A percentile compares a stretch with the other conserved stretches of the same genome.
phyloP scores from a whole-genome alignment of 495 filamentous ascomycete genomes.

The Wilcoxina mikolae region DNA sequence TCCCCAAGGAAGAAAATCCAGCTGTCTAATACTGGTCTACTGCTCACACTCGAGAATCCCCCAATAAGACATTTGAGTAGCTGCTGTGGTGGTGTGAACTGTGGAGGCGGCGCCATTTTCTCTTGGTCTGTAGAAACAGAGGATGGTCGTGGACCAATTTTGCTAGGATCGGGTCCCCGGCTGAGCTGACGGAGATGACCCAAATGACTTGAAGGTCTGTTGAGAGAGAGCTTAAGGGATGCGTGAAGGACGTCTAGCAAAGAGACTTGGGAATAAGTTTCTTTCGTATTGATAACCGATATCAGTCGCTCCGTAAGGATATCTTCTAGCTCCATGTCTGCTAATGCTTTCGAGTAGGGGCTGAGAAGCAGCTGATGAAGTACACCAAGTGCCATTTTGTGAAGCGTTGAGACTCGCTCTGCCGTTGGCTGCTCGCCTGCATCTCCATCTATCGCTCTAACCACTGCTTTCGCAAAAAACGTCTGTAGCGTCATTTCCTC shows the following conservation, averaged over 20 bases:
- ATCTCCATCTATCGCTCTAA: constrained; percentile 41
- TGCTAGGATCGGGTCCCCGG: constrained; percentile 21
- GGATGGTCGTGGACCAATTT: constrained; percentile 26
- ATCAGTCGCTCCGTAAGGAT: constrained; percentile 55
- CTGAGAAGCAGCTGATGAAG: constrained; percentile 63
- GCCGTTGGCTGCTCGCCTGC: constrained; percentile 29
- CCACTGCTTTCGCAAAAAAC: constrained; percentile 45
- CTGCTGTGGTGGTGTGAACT: constrained; percentile 45
- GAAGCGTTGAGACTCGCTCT: constrained; percentile 42
- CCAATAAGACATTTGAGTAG: constrained; percentile 69
- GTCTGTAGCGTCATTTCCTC: constrained; percentile 42
- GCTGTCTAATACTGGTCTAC: constrained; percentile 65
- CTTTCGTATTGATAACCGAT: constrained; percentile 42
- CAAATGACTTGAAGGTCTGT: constrained; percentile 34
- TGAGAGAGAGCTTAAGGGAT: constrained; percentile 50
- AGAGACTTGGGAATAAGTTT: constrained; percentile 55
- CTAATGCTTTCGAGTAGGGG: constrained; percentile 49
- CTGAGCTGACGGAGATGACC: constrained; percentile 24
- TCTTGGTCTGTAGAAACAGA: constrained; percentile 7
- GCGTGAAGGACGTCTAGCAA: constrained; percentile 61
- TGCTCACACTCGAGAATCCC: constrained; percentile 61
- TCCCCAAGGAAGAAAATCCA: constrained; percentile 82
- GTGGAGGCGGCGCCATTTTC: constrained; percentile 30
- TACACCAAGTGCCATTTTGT: constrained; percentile 53
- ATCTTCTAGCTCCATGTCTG: constrained; percentile 55